Conservation (phyloP, 768 basidiomycete genomes). For the Russula griseocarnosa region DNA sequence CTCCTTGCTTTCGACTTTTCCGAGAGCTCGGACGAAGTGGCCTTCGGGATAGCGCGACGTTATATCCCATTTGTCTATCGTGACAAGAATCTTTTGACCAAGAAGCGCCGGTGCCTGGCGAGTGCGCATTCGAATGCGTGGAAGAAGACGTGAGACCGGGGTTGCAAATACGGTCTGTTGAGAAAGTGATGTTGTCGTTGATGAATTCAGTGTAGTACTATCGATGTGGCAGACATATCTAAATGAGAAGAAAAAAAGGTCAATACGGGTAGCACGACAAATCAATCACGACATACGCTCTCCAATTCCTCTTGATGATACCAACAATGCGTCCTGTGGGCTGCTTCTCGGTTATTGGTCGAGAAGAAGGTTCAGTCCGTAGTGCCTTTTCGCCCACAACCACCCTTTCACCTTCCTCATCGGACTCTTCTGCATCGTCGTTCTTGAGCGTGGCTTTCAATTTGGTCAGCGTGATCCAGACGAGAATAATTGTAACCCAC, state of each 20-base stretch:
- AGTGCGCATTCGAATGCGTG: slow-evolving; percentile 90
- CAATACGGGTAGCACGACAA: slow-evolving; percentile 5
- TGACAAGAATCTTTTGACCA: slow-evolving; percentile 92
- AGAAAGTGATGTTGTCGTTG: slow-evolving; percentile 71
- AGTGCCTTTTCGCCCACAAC: slow-evolving; percentile 33
- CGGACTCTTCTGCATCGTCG: slow-evolving; percentile 79
- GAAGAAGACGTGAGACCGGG: slow-evolving; percentile 85
- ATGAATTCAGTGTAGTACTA: slow-evolving; percentile 76
- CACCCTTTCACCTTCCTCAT: slow-evolving; percentile 50
- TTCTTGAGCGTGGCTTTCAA: slow-evolving; percentile 70
- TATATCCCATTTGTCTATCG: slow-evolving; percentile 88
- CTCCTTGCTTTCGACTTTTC: slow-evolving; percentile 89
- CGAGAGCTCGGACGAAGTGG: slow-evolving; percentile 91
- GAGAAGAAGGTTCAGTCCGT: slow-evolving; percentile 30
- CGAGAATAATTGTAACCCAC: slow-evolving; percentile 42
- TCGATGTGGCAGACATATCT: slow-evolving; percentile 97
- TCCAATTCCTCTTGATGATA: slow-evolving; percentile 92
- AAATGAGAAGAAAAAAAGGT: slow-evolving; percentile 12
- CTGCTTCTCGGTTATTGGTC: slow-evolving; percentile 55
- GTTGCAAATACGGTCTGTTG: slow-evolving; percentile 93
- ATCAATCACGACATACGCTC: slow-evolving; percentile 59
- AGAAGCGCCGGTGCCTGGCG: slow-evolving; percentile 87
- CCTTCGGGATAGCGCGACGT: slow-evolving; percentile 93
- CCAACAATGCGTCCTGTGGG: slow-evolving; percentile 93
- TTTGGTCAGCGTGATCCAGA: neutral